Evolutionary conservation across 2,329 filamentous ascomycete species (phyloP), one percentile per base, ranked within the genome.

Genomic region (Fusarium sp.): DNA sequence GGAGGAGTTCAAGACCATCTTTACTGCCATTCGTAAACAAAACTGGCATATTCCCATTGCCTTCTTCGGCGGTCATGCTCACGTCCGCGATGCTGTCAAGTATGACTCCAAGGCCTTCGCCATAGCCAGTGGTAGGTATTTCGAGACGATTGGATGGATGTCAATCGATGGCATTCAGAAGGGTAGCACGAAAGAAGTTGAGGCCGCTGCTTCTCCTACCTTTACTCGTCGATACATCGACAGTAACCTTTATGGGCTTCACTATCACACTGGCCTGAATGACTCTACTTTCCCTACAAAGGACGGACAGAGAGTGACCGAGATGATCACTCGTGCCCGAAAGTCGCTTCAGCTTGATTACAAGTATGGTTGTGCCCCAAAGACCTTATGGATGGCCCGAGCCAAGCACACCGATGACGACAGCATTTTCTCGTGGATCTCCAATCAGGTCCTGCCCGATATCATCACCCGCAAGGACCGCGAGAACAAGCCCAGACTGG

Each of bases 61-160:
- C 63, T 94, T 98, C 80, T 96, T 98, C 65, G 95, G 93, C 10
- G 95, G 95, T 0, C 95, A 98, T 76, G 89, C 89, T 2, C 95
- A 98, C 76, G 93, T 98, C 46, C 90, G 95, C 10, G 94, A 98
- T 76, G 93, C 93, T 71, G 88, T 88, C 40, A 88, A 87, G 62
- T 98, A 93, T 73, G 95, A 98, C 78, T 86, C 87, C 39, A 90
- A 89, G 55, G 89, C 94, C 0, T 90, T 92, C 66, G 94, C 91
- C 1, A 83, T 98, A 7, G 94, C 94, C 40, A 96, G 93, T 72
- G 95, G 95, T 6, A 88, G 95, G 1, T 98, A 98, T 79, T 92
- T 98, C 84, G 95, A 98, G 82, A 98, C 95, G 0, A 91, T 98
- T 50, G 95, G 95, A 3, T 98, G 96, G 87, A 89, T 96, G 87